Evolutionary conservation across 2,329 filamentous ascomycete genomes (phyloP), one percentile per base, ranked within the genome.

Genomic region (Xylaria sp.): DNA sequence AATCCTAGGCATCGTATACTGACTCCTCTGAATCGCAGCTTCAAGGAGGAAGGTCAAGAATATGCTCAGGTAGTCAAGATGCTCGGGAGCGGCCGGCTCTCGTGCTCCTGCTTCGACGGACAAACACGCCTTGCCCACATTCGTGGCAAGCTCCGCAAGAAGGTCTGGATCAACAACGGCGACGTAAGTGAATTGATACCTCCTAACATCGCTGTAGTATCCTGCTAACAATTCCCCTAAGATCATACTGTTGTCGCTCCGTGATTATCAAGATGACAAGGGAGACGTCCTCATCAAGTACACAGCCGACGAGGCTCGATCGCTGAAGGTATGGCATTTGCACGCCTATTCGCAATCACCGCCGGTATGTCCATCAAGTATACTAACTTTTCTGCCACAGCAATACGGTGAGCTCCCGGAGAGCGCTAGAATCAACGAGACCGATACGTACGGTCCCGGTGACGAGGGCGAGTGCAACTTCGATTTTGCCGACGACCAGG

Each of bases 401-500:
- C 93, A 94, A 71, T 98, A 98, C 83, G 96, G 96, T 82, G 96
- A 99, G 84, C 87, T 99, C 69, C 96, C 96, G 75, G 96, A 98
- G 85, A 92, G 90, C 78, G 96, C 96, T 81, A 98, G 98, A 92
- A 99, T 99, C 89, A 99, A 99, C 89, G 96, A 99, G 89, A 97
- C 94, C 73, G 96, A 98, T 83, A 97, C 93, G 56, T 97, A 92
- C 79, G 89, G 93, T 78, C 93, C 94, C 82, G 93, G 94, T 81
- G 94, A 94, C 82, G 92, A 97, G 81, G 95, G 96, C 82, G 93
- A 97, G 79, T 93, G 92, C 85, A 96, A 96, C 84, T 97, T 99
- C 86, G 96, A 98, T 85, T 98, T 98, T 86, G 96, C 97, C 84
- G 94, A 98, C 82, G 95, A 97, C 82, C 86, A 91, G 74, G 91